Conservation (phyloP, 2,329 filamentous ascomycete genomes). For the Xylaria sp. region DNA sequence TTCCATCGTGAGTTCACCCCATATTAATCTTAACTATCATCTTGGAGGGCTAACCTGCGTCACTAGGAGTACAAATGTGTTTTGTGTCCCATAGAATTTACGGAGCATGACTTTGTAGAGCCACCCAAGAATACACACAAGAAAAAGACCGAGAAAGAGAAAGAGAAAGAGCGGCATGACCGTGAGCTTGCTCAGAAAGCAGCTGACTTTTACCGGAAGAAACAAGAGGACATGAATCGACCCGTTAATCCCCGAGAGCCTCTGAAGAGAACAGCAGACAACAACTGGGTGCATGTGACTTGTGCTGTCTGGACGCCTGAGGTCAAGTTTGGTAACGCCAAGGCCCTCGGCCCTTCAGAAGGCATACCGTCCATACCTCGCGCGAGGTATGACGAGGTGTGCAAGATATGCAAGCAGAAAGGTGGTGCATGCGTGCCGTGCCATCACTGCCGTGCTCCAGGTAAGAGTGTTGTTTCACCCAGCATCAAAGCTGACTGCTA, state of each 20-base stretch:
- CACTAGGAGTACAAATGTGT: conserved; percentile 84
- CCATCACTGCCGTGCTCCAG: conserved; percentile 66
- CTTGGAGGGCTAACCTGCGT: conserved; percentile 35
- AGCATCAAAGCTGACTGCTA: conserved; percentile 38
- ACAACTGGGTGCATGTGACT: conserved; percentile 97
- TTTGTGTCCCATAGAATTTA: conserved; percentile 81
- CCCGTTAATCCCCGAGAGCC: conserved; percentile 85
- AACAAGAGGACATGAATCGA: conserved; percentile 81
- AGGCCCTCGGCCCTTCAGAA: conserved; percentile 81
- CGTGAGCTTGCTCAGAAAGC: conserved; percentile 80
- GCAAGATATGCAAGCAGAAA: conserved; percentile 79
- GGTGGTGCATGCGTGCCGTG: conserved; percentile 83
- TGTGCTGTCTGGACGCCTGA: conserved; percentile 93
- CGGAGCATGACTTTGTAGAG: conserved; percentile 82
- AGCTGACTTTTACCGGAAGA: conserved; percentile 79
- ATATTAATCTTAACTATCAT: background rate
- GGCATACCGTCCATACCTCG: conserved; percentile 82
- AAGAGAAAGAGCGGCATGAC: conserved; percentile 84
- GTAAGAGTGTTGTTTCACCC: conserved; percentile 37
- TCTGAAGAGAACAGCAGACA: conserved; percentile 89
- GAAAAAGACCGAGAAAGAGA: conserved; percentile 85
- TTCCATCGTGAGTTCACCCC: conserved; percentile 70
- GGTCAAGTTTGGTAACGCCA: conserved; percentile 86
- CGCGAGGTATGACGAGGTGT: conserved; percentile 73
- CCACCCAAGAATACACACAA: conserved; percentile 80